phyloP scores from a whole-genome alignment of 805 yeast species.

The Monosporozyma unispora region DNA sequence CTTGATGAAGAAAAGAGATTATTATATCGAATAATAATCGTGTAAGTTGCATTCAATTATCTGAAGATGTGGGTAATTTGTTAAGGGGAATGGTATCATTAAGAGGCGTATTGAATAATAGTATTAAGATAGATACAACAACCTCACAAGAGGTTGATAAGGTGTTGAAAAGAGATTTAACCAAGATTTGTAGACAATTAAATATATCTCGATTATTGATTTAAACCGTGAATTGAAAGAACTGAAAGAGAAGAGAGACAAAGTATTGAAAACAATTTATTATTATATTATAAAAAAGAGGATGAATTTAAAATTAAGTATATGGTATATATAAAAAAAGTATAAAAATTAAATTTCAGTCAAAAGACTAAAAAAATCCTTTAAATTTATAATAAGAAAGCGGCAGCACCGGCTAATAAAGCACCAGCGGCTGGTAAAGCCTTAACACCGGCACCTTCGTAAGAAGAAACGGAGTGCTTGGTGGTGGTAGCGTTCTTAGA shows the following conservation, averaged over 20 bases:
- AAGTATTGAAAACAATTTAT: background rate
- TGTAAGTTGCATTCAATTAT: too few species aligned
- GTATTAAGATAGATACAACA: too few species aligned
- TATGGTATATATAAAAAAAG: background rate
- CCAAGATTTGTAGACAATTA: too few species aligned
- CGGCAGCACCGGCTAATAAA: conserved; percentile 41
- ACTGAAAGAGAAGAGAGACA: background rate
- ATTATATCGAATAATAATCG: too few species aligned
- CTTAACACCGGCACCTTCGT: conserved; percentile 37
- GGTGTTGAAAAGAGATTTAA: too few species aligned
- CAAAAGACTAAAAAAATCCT: too few species aligned
- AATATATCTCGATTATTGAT: too few species aligned
- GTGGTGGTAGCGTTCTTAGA: conserved; percentile 20
- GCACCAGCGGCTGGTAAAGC: conserved; percentile 43
- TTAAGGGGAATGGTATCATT: too few species aligned
- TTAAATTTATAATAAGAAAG: conserved; percentile 2
- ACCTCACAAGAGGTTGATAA: too few species aligned
- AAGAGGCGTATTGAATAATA: too few species aligned
- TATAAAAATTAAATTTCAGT: background rate
- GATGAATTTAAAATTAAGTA: background rate
- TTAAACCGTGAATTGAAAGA: background rate
- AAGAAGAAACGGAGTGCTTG: conserved; percentile 21
- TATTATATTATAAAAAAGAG: background rate
- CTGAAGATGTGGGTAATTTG: too few species aligned
- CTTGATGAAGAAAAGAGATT: too few species aligned